Base-by-base conservation (phyloP, 169 alveolate genomes). In the Eimeria maxima region DNA sequence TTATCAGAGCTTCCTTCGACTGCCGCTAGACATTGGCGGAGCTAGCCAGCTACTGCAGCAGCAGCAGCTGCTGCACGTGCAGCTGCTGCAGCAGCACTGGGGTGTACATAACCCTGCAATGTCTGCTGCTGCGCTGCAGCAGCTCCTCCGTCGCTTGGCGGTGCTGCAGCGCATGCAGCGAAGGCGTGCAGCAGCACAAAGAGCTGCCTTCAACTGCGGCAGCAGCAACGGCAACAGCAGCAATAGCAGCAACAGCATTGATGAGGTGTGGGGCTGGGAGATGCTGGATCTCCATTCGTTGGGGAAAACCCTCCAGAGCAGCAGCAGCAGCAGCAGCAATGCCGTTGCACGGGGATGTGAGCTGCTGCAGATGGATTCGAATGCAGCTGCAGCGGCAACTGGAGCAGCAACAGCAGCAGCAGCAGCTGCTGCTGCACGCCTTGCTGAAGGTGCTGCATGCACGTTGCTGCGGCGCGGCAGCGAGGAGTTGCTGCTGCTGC, bases 121-220 rank as follows among this genome's bases (percentile, higher is more conserved):
- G 60, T 14, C 16, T 53, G 60, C 84, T 74, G 84, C 60, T 45
- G 89, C 45, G 67, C 63, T 78, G 67, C 63, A 42, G 65, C 89
- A 78, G 89, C 89, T 78, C 16, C 65, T 78, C 29, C 38, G 89
- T 6, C 89, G 89, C 44, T 29, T 78, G 89, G 6, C 60, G 60
- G 29, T 78, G 60, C 89, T 78, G 60, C 89, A 78, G 89, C 89
- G 89, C 89, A 78, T 42, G 67, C 89, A 78, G 45, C n/a, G 84
- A 74, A 78, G 89, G 63, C 89, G 89, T 65, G 47, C 47, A 16
- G 38, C 67, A 24, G 67, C 89, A 14, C n/a, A 22, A 18, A 60
- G 44, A 13, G 89, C 89, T 13, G 5, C 69, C 22, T 24, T 24
- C 2, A 7, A 33, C 42, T 18, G 89, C 89, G 24, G 89, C 69